These are phyloP conservation scores for Kwoniella shandongensis DNA, from an alignment of 768 basidiomycete genomes.

Conservation along the genomic window DNA sequence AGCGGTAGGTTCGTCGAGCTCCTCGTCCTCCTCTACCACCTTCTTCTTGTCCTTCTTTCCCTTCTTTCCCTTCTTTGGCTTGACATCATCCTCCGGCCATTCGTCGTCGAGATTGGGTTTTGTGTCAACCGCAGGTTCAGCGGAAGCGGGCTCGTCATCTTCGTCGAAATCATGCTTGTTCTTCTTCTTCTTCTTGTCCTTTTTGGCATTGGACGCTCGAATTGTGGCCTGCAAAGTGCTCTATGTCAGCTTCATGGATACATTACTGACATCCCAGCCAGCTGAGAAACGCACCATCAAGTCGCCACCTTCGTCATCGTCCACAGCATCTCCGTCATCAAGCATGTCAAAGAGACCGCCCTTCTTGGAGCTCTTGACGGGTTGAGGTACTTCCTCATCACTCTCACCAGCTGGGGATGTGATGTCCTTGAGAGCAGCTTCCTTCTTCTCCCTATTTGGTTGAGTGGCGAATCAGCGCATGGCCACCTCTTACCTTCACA, in stretches of 20 bases:
- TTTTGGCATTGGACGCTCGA: conserved; percentile 26
- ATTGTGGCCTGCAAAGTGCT: conserved; percentile 27
- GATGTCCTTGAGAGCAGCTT: conserved; percentile 34
- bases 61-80: conserved; percentile 51
- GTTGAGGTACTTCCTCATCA: conserved; percentile 31
- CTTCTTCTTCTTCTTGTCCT: conserved; percentile 48
- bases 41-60: conserved; percentile 36
- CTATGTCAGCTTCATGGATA: conserved; percentile 6
- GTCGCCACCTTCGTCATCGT: conserved; percentile 49
- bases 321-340: conserved; percentile 24
- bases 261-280: neutral
- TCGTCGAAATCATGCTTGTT: conserved; percentile 36
- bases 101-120: conserved; percentile 61
- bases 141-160: conserved; percentile 5
- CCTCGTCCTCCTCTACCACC: conserved; percentile 29
- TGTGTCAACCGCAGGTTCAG: conserved; percentile 12
- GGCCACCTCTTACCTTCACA: neutral
- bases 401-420: conserved; percentile 13
- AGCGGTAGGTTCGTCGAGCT: conserved; percentile 10
- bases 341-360: conserved; percentile 37
- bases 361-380: conserved; percentile 22
- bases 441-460: conserved; percentile 46
- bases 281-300: conserved; percentile 41
- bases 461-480: neutral
- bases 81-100: conserved; percentile 68